These are phyloP conservation scores for Sarocladiaceae sp. DNA, from an alignment of 2,329 filamentous ascomycete genomes.

Conservation along the genomic window DNA sequence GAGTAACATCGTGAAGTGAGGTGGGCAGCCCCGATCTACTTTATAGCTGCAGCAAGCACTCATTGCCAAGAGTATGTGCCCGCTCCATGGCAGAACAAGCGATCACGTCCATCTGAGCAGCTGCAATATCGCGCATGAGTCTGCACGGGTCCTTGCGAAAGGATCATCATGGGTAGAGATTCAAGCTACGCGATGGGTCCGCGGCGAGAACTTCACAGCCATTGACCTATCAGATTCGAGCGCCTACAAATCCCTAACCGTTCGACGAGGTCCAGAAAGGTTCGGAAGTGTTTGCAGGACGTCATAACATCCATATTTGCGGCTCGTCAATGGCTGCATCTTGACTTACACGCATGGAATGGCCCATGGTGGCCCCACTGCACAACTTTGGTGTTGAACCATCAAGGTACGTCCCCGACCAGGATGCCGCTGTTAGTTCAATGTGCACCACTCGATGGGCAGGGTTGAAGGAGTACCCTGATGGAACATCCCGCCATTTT, in stretches of 20 bases:
- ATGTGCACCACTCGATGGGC: not conserved
- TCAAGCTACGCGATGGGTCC: not conserved
- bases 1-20: not conserved
- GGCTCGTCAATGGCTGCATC: not conserved
- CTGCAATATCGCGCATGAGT: not conserved
- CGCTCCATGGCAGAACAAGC: not conserved
- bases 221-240: conserved; percentile 4
- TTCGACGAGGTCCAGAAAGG: not conserved
- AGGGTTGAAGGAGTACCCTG: not conserved
- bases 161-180: not conserved
- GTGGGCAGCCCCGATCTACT: not conserved
- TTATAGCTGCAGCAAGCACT: not conserved
- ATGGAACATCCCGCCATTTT: not conserved
- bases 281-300: not conserved
- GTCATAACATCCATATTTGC: not conserved
- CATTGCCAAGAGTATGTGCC: not conserved
- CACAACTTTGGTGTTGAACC: not conserved
- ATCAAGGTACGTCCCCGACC: conserved; percentile 1
- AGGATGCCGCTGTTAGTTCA: not conserved
- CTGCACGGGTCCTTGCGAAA: not conserved
- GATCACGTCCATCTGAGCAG: not conserved
- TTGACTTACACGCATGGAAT: conserved; percentile 3
- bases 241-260: not conserved
- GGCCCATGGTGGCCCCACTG: not conserved
- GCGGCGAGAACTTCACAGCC: not conserved